Evolutionary conservation across 2,329 filamentous ascomycete species (phyloP).

Genomic region (Diaporthe amygdali): DNA sequence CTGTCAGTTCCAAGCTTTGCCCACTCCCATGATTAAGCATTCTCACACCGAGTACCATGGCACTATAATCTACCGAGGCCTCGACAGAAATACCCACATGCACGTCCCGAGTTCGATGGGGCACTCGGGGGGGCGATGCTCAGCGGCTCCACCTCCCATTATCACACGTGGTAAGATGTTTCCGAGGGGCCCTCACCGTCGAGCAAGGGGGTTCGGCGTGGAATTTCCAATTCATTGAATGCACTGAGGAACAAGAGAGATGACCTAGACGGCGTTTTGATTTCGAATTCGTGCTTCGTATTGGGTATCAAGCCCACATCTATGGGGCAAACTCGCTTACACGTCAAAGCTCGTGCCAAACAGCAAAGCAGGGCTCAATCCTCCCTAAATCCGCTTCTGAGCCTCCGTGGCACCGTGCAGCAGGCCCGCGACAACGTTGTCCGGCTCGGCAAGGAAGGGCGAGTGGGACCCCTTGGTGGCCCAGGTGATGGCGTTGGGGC

Average conservation of each 20-base stretch:
- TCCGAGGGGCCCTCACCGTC: no score
- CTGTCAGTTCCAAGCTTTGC: background rate
- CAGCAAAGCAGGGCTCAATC: background rate
- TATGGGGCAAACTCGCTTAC: background rate
- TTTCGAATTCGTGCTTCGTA: background rate
- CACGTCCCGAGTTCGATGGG: background rate
- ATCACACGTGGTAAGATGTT: background rate
- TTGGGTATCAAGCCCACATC: slow-evolving; percentile 5
- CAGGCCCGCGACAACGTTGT: slow-evolving; percentile 21
- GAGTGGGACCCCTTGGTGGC: slow-evolving; percentile 26
- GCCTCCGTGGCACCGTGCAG: slow-evolving; percentile 15
- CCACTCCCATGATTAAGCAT: background rate
- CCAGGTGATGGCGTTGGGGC: slow-evolving; percentile 18
- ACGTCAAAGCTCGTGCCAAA: background rate
- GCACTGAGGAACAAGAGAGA: background rate
- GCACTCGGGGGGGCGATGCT: no score
- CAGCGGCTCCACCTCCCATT: background rate
- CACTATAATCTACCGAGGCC: background rate
- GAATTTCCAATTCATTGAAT: background rate
- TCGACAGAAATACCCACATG: background rate
- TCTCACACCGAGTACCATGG: no score
- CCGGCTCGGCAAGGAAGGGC: slow-evolving; percentile 27
- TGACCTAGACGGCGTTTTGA: background rate
- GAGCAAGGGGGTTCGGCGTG: background rate
- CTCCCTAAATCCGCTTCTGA: slow-evolving; percentile 12